These are phyloP conservation scores for Alternaria viburni DNA, from an alignment of 2,329 filamentous ascomycete genomes.

Conservation along the genomic window DNA sequence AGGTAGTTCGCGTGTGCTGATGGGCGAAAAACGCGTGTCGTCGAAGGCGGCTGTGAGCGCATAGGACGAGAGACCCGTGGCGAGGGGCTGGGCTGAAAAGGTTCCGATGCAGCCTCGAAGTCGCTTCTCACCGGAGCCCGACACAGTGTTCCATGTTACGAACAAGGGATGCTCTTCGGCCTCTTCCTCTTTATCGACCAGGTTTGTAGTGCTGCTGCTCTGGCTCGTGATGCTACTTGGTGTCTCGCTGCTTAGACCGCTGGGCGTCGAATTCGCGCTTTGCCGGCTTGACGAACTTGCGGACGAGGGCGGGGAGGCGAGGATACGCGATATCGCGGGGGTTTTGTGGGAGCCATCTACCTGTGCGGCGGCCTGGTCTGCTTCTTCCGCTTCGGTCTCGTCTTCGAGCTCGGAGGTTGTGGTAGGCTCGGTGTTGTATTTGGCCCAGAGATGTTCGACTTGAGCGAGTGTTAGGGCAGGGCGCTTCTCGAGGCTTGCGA, in stretches of 20 bases:
- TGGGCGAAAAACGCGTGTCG: constrained; percentile 67
- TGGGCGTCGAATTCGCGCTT: constrained; percentile 55
- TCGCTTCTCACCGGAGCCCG: constrained; percentile 62
- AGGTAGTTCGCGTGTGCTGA: constrained; percentile 52
- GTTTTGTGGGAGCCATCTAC: constrained; percentile 43
- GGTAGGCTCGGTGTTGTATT: constrained; percentile 52
- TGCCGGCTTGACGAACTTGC: constrained; percentile 54
- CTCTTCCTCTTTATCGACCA: constrained; percentile 46
- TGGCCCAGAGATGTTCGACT: constrained; percentile 72
- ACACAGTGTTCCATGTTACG: constrained; percentile 89
- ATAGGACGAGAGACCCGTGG: constrained; percentile 12
- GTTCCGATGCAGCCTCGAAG: constrained; percentile 96
- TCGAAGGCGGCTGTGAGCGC: constrained; percentile 58
- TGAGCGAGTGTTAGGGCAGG: constrained; percentile 70
- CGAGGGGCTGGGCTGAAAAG: constrained; percentile 10
- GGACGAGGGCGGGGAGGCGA: constrained; percentile 52
- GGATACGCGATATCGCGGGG: constrained; percentile 54
- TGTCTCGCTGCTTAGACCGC: constrained; percentile 48
- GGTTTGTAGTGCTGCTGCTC: constrained; percentile 30
- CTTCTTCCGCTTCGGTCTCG: constrained; percentile 1
- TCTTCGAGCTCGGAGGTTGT: constrained; percentile 17
- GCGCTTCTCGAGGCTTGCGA: constrained; percentile 74
- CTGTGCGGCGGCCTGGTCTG: constrained; percentile 9
- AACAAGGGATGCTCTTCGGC: constrained; percentile 72
- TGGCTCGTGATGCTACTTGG: constrained; percentile 53